Base-by-base conservation (phyloP, 2,329 filamentous ascomycete genomes). In the Fusarium sp. region DNA sequence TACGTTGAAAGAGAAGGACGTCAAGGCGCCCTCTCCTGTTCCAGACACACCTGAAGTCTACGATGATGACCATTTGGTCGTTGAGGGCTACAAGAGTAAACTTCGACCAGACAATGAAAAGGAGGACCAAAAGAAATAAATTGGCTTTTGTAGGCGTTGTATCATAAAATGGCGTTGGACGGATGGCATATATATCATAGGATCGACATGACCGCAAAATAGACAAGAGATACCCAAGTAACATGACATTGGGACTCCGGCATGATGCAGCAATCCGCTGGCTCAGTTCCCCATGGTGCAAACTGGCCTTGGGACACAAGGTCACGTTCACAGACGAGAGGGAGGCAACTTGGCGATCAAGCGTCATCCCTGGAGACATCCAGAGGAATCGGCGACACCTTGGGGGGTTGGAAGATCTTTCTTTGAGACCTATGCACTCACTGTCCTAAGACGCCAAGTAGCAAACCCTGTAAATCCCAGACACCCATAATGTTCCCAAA, bases 371-470 rank as follows among this genome's bases (percentile, higher is more conserved):
- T 84, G 77, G 80, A 81, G 76, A 77, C 61, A 74, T 77, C 79
- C 79, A 77, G 82, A 88, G 90, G 90, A 93, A 85, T 95, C 91
- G 82, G 93, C 93, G 93, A 97, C 93, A 97, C 93, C 93, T 93
- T 86, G 78, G 85, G 83, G 85, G 84, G 82, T 82, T 82, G 81
- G 82, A 82, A 85, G 83, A 86, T 86, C 84, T 83, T 81, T 83
- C 81, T 83, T 85, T 82, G 77, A 85, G 84, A 88, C 84, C 86
- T 88, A 82, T 81, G 80, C 77, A 78, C 84, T 85, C 83, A 85
- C 83, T 86, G 81, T 84, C 84, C 83, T 81, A 79, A 83, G 84
- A 87, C 85, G 84, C 85, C 84, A 81, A 82, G 79, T 81, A 81
- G 82, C 77, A 79, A 78, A 76, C 75, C 78, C 73, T 78, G 69